Conservation (phyloP, 192 early-diverging fungal genomes). For the Rhizophagus prolifer region DNA sequence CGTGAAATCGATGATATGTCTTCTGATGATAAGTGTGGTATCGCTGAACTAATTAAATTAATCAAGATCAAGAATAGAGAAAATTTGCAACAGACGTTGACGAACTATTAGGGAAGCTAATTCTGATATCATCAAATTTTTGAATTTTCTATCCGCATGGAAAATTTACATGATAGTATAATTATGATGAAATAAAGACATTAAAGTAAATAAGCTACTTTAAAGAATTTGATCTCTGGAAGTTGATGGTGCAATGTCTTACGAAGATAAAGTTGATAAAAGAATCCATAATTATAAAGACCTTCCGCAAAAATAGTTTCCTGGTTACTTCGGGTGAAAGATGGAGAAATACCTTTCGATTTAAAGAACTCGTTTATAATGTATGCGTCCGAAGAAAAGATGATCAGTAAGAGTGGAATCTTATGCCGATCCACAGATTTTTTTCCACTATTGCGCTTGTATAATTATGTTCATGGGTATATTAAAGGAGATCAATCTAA, state of each 20-base stretch:
- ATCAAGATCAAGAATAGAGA: too few species aligned
- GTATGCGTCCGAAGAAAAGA: too few species aligned
- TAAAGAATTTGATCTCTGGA: too few species aligned
- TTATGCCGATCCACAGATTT: conserved; percentile 86
- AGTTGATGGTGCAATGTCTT: conserved; percentile 76
- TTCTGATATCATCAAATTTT: conserved; percentile 93
- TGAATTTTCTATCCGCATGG: conserved; percentile 93
- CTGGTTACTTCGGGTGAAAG: too few species aligned
- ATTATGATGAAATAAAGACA: too few species aligned
- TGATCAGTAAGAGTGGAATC: conserved; percentile 87
- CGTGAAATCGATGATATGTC: conserved; percentile 99
- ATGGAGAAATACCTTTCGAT: too few species aligned
- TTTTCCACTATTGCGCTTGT: conserved; percentile 83
- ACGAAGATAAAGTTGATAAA: conserved; percentile 77
- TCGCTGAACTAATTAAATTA: conserved; percentile 81
- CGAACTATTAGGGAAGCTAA: conserved; percentile 71
- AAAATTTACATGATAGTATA: too few species aligned
- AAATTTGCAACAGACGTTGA: conserved; percentile 70
- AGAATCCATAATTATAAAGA: conserved; percentile 67
- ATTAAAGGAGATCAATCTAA: background rate
- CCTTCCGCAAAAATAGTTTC: too few species aligned
- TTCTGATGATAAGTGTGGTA: too few species aligned
- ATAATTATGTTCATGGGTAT: conserved; percentile 76
- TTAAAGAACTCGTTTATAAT: too few species aligned
- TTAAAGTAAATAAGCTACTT: too few species aligned